Evolutionary conservation across 1,284 basidiomycete species (phyloP), one percentile per base, ranked within the genome.

Genomic region (Sporisorium graminicola): DNA sequence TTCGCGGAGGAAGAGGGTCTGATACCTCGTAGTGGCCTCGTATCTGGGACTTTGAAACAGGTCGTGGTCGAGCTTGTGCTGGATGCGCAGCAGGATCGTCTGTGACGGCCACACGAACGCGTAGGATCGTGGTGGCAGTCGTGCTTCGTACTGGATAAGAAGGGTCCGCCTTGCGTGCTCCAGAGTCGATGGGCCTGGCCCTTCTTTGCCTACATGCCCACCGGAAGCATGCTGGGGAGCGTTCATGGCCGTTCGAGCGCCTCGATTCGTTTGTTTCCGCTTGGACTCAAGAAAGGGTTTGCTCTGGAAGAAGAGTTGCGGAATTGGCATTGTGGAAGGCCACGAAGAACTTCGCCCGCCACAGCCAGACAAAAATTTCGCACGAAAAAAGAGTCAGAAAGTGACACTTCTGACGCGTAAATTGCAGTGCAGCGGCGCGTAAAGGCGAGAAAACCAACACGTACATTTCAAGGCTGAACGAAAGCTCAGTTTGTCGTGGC

Each of bases 401-500:
- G 63, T 65, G 58, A 71, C 69, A 71, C 52, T 50, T 43, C 40
- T 58, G 63, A 71, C 69, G 69, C 69, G 69, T 72, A 65, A 66
- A 72, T 65, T 71, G 58, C 44, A 27, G 13, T 10, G 27, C 40
- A 35, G 43, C 18, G 6, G 54, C 62, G 65, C 54, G 58, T 55
- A 31, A 37, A 20, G 35, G 18, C 13, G 2, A 27, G 20, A 50
- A 46, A 52, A 62, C 55, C 64, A 72, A 72, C 69, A 72, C 69
- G 44, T 33, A 52, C 54, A 65, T 54, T 65, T 65, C 18, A 47
- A 33, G 27, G n/a, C n/a, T n/a, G 16, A 22, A 27, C 18, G 8
- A 47, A 35, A 52, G 69, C 69, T 72, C 56, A 72, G 69, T 72
- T 58, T 58, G 16, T 50, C 18, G 44, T 26, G 42, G 50, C 50